Percentiles rank a stretch among this genome's conserved stretches.
Conservation (phyloP, 306 rosid genomes). For the Carpinus fangiana region DNA sequence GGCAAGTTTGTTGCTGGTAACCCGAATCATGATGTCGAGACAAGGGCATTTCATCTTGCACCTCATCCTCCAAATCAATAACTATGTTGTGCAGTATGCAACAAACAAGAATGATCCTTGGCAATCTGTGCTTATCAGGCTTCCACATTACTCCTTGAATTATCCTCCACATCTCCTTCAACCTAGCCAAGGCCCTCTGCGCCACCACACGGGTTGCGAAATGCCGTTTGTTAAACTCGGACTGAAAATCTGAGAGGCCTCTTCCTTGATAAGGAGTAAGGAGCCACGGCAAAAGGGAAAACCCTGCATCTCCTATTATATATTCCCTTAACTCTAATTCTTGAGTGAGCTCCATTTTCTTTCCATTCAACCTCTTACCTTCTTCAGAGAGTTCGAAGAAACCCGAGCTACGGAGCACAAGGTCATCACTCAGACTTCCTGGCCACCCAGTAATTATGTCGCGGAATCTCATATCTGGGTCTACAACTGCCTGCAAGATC, state of each 20-base stretch:
- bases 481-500: constrained; percentile 83
- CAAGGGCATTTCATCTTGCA: constrained; percentile 45
- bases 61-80: constrained; percentile 75
- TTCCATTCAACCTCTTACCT: constrained; percentile 58
- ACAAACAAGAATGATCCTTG: constrained; percentile 80
- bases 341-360: constrained; percentile 38
- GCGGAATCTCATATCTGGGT: constrained; percentile 71
- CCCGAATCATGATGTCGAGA: constrained; percentile 63
- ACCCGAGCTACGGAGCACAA: constrained; percentile 61
- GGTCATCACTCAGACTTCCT: constrained; percentile 68
- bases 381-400: constrained; percentile 62
- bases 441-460: constrained; percentile 89
- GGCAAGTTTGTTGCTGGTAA: constrained; percentile 62
- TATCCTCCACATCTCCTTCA: constrained; percentile 82
- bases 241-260: constrained; percentile 49
- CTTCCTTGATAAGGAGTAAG: constrained; percentile 68
- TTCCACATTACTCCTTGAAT: constrained; percentile 88
- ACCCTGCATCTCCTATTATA: constrained; percentile 68
- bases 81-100: constrained; percentile 84
- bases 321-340: constrained; percentile 61
- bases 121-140: constrained; percentile 77
- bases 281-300: constrained; percentile 86
- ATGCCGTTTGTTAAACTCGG: constrained; percentile 61
- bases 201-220: constrained; percentile 68
- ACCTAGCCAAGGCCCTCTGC: constrained; percentile 66